Evolutionary conservation across 768 basidiomycete species (phyloP), one percentile per base, ranked within the genome.

Genomic region (Trametes cubensis): DNA sequence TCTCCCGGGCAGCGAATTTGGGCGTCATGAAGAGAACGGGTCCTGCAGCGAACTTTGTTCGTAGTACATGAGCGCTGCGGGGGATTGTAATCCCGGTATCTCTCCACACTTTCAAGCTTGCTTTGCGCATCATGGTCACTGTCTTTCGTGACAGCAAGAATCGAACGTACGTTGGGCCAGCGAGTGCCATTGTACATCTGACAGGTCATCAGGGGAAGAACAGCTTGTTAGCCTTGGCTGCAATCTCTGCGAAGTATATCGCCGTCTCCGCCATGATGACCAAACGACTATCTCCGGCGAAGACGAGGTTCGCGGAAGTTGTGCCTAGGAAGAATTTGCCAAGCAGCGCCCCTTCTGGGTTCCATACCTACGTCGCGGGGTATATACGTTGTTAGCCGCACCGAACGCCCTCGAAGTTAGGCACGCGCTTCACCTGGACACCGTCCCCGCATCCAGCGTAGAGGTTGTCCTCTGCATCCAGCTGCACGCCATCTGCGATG

Each of bases 391-490:
- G 38, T 28, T 20, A 28, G 44, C 15, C 4, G 34, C 28, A n/a
- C 5, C 3, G 23, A 44, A 18, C 42, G 18, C 42, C 15, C 48
- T 4, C 14, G 14, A 14, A 23, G 26, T 0, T 18, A 40, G 39
- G 42, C 10, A 34, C 34, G 34, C 6, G 34, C 48, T 63, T 54
- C n/a, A 85, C 86, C 26, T 89, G 83, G 0, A 84, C 80, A 41
- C 88, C 89, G 59, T 90, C 89, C n/a, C 83, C 87, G 58, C 83
- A 83, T 1, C 85, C 86, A 0, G 85, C 76, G 68, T 84, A 91
- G 0, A 91, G 81, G 63, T 90, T 90, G 0, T 87, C 87, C 0
- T 78, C 71, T 4, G 75, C 75, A 66, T 92, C 90, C 1, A 87
- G 77, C 67, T 87, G 84, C 11, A 90, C 72, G 13, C 89, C 89